These are phyloP conservation scores for Candida tallmaniae DNA, from an alignment of 805 yeast species.

Conservation along the genomic window DNA sequence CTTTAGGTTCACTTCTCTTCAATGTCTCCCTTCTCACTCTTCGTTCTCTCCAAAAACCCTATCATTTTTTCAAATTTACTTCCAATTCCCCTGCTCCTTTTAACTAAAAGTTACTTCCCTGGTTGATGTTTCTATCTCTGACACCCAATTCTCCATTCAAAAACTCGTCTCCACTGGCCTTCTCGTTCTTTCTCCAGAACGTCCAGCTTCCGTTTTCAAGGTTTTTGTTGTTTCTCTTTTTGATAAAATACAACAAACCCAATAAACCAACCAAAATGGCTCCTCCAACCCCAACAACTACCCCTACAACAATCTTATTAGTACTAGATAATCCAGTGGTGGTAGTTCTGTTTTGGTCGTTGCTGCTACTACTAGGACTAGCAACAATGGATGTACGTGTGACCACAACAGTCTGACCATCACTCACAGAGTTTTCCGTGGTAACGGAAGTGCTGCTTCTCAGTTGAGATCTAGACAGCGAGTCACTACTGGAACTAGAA, in stretches of 20 bases:
- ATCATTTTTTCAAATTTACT: too few relatives aligned
- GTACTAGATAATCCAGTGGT: slow-evolving; percentile 38
- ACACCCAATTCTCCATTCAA: slow-evolving; percentile 45
- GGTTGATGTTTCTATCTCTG: slow-evolving; percentile 44
- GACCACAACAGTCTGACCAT: slow-evolving; percentile 35
- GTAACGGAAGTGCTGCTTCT: slow-evolving; percentile 13
- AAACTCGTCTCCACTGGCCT: slow-evolving; percentile 36
- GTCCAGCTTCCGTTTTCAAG: slow-evolving; percentile 39
- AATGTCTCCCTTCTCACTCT: too few relatives aligned
- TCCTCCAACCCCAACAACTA: slow-evolving; percentile 45
- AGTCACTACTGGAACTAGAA: not conserved
- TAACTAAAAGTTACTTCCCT: slow-evolving; percentile 38
- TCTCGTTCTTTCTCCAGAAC: slow-evolving; percentile 45
- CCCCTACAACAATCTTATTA: slow-evolving; percentile 43
- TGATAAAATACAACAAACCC: slow-evolving; percentile 30
- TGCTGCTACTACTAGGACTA: slow-evolving; percentile 19
- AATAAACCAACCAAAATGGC: slow-evolving; percentile 33
- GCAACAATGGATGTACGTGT: slow-evolving; percentile 33
- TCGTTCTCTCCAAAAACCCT: too few relatives aligned
- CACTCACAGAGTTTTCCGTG: slow-evolving; percentile 28
- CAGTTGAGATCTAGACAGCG: not conserved
- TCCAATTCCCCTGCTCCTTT: too few relatives aligned
- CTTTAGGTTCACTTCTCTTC: too few relatives aligned
- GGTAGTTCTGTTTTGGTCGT: slow-evolving; percentile 4
- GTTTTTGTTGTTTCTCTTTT: slow-evolving; percentile 27